Conservation (phyloP, 768 basidiomycete species). For the Krasilnikovozyma curviuscula region DNA sequence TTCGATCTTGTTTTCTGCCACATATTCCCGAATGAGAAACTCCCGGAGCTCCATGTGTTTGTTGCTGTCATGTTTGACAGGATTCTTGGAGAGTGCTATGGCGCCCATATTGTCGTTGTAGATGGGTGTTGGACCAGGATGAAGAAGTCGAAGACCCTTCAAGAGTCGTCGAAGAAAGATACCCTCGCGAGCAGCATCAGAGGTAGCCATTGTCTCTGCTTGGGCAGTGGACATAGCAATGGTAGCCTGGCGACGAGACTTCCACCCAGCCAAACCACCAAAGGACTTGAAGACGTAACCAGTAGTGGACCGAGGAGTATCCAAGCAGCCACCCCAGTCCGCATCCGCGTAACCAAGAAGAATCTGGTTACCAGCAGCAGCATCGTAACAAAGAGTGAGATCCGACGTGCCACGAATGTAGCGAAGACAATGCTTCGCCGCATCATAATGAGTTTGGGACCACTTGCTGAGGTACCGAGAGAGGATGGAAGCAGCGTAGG, state of each 20-base stretch:
- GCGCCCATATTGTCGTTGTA: constrained; percentile 12
- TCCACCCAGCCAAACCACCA: not conserved
- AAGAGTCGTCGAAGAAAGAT: constrained; percentile 24
- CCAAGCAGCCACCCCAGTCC: constrained; percentile 17
- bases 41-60: constrained; percentile 1
- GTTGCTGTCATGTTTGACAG: constrained; percentile 12
- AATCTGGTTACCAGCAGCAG: not conserved
- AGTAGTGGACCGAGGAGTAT: not conserved
- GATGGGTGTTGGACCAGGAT: constrained; percentile 10
- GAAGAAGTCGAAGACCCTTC: constrained; percentile 3
- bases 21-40: constrained; percentile 26
- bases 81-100: constrained; percentile 16
- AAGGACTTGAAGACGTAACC: not conserved
- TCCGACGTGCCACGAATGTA: constrained; percentile 29
- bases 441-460: constrained; percentile 26
- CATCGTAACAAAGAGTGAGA: constrained; percentile 19
- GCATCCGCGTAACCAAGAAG: constrained; percentile 23
- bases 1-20: constrained; percentile 16
- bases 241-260: constrained; percentile 27
- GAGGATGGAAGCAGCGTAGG: constrained; percentile 13
- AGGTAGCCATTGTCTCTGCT: constrained; percentile 31
- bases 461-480: constrained; percentile 26
- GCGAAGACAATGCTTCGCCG: constrained; percentile 28
- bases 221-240: constrained; percentile 31
- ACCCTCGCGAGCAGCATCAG: constrained; percentile 22